Base-by-base conservation (phyloP, 345 rosid genomes). In the Hypericum androsaemum region DNA sequence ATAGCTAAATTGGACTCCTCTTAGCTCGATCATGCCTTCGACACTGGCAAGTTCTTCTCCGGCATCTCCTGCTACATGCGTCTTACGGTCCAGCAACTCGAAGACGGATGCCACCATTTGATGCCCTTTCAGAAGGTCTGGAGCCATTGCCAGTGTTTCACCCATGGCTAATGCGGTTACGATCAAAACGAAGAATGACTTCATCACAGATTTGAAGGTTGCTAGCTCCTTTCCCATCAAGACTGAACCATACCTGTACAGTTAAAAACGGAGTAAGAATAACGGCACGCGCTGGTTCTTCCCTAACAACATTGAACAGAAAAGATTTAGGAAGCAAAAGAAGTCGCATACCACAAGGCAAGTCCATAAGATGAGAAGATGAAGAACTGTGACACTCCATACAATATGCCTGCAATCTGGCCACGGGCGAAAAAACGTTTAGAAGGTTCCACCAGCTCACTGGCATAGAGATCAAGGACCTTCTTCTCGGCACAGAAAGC, bases 101-200 rank as follows among this genome's bases (percentile, higher is more conserved):
- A 90, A 84, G 11, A 88, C 86, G 0, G 96, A 88, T 12, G 95
- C 83, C 41, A 76, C 86, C 98, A 88, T 90, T 56, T 90, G 98
- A 75, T 90, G 84, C 56, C 98, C 98, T 77, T 87, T 90, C 3
- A 90, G 61, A 50, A 90, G 76, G 71, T 90, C 96, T 0, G 96
- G 98, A 6, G 89, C 80, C 71, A 88, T 43, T 37, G 96, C 98
- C 64, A 90, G 64, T 12, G 92, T 82, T 63, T 84, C 98, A 38
- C 98, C 98, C 98, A 90, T 90, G 48, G 94, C 98, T 67, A 90
- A 67, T 10, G 98, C 98, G 0, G 96, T 87, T 37, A 90, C 88
- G 12, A 90, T 90, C 77, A 90, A 64, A 64, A 90, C 95, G 95
- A 90, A 84, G 68, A 90, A 90, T 38, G 98, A 70, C 53, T 90